phyloP scores from a whole-genome alignment of 495 filamentous ascomycete genomes.

The Aspergillus sclerotioniger region DNA sequence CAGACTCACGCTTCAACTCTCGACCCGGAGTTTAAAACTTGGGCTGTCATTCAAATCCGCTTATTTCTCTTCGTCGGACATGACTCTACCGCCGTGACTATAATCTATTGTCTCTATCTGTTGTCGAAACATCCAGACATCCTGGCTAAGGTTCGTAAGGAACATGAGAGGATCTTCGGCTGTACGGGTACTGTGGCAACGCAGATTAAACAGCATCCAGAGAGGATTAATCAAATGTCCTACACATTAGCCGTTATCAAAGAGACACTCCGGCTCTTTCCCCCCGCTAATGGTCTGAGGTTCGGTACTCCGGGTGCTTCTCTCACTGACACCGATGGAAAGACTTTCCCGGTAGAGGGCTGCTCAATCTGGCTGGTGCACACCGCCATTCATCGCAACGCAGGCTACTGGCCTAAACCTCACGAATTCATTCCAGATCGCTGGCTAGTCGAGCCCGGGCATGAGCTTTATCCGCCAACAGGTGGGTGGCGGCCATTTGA shows the following conservation, averaged over 20 bases:
- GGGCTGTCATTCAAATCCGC: no score
- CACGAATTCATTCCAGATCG: constrained; percentile 10
- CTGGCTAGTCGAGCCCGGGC: constrained; percentile 6
- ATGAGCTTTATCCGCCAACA: constrained; percentile 5
- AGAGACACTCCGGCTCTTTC: constrained; percentile 9
- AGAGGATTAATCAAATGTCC: constrained; percentile 4
- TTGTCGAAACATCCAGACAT: no score
- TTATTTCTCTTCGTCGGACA: no score
- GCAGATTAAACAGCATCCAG: no score
- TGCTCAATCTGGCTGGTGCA: constrained; percentile 5
- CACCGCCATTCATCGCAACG: neutral
- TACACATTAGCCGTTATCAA: constrained; percentile 14
- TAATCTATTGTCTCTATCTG: no score
- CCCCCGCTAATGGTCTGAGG: neutral
- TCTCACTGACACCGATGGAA: neutral
- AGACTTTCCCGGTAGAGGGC: neutral
- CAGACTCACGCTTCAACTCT: no score
- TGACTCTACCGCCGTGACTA: no score
- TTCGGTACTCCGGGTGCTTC: neutral
- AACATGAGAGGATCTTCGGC: no score
- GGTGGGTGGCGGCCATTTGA: constrained; percentile 13
- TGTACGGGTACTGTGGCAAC: no score
- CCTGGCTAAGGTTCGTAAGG: no score
- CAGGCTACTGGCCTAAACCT: neutral
- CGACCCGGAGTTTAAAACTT: no score